phyloP scores from a whole-genome alignment of 2,329 filamentous ascomycete genomes.

The Beauveria australis region DNA sequence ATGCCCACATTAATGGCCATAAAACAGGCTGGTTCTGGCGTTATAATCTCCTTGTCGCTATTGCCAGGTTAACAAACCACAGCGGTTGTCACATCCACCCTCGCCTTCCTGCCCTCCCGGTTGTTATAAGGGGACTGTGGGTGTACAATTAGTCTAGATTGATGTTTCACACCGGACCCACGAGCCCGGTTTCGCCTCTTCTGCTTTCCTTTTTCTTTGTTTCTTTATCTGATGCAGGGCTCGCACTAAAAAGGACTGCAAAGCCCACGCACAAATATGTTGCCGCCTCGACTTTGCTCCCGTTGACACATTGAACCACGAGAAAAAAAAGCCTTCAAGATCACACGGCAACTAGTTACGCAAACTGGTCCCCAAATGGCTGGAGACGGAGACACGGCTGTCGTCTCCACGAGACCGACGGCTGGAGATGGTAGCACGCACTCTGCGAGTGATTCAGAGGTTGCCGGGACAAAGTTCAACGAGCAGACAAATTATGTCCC shows the following conservation, averaged over 20 bases:
- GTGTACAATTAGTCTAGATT: not conserved
- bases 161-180: not conserved
- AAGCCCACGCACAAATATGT: not conserved
- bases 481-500: constrained; percentile 51
- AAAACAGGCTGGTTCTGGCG: not conserved
- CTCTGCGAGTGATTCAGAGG: constrained; percentile 13
- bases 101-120: not conserved
- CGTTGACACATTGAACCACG: not conserved
- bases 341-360: no score
- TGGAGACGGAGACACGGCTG: not conserved
- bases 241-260: not conserved
- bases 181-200: not conserved
- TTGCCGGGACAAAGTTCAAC: constrained; percentile 32
- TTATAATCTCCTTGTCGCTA: not conserved
- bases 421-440: constrained; percentile 5
- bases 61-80: not conserved
- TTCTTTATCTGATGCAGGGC: constrained; percentile 5
- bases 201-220: not conserved
- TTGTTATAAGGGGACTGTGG: not conserved
- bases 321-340: not conserved
- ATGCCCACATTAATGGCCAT: constrained; percentile 5
- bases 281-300: no score
- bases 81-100: constrained; percentile 1
- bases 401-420: constrained; percentile 6
- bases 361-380: not conserved